Evolutionary conservation across 2,329 filamentous ascomycete species (phyloP).

Genomic region (Verticillium isaacii): DNA sequence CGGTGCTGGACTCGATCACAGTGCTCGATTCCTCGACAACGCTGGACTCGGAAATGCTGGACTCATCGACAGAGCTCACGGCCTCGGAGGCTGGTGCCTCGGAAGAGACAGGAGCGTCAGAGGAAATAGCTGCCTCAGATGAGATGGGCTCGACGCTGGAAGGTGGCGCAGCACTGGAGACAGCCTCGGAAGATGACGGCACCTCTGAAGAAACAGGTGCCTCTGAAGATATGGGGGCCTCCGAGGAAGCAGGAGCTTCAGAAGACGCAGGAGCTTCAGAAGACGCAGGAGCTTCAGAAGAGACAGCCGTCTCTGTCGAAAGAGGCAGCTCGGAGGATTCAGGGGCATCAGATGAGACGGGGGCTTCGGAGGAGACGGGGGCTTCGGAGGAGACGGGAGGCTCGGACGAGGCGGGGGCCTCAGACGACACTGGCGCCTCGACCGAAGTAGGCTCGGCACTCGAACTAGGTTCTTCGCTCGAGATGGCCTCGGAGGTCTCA

Average conservation of each 20-base stretch:
- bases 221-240: background rate
- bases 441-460: background rate
- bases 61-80: conserved; percentile 2
- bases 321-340: background rate
- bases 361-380: background rate
- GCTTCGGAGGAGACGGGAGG: background rate
- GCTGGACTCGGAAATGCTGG: background rate
- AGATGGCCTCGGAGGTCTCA: background rate
- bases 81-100: background rate
- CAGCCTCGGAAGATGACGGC: background rate
- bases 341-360: background rate
- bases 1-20: background rate
- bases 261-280: too few species aligned
- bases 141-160: background rate
- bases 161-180: background rate
- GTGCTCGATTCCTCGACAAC: background rate
- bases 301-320: background rate
- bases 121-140: background rate
- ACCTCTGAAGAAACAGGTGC: background rate
- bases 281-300: too few species aligned
- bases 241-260: too few species aligned
- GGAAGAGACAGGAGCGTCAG: background rate
- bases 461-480: background rate
- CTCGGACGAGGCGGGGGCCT: background rate
- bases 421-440: background rate